Base-by-base conservation (phyloP, 1,284 basidiomycete genomes). In the Athelia sp. region DNA sequence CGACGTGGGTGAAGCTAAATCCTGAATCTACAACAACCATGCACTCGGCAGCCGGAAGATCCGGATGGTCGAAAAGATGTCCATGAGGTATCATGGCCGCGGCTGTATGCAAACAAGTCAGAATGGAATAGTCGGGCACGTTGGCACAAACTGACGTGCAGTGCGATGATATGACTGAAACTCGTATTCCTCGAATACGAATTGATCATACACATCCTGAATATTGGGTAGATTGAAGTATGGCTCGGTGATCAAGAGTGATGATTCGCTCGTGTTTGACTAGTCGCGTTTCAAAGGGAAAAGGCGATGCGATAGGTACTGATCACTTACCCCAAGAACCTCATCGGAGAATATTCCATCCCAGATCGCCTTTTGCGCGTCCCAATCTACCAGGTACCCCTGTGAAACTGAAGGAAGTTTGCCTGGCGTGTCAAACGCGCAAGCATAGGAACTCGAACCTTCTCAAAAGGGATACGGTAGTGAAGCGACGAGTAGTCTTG, bases 181-280 rank as follows among this genome's bases (percentile, higher is more conserved):
- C 59, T 95, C 94, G 71, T 95, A 98, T 66, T 97, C 93, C 62
- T 98, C 95, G 60, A 97, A 97, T 0, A 96, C 74, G 62, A 98
- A 88, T 68, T 97, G 88, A 65, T 98, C 95, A 56, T 94, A 93
- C 35, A 90, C 81, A 38, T 92, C 87, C 68, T 94, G 89, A 17
- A 96, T 81, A 62, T 92, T 93, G 17, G 91, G 90, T 10, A 96
- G 73, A 65, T 96, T 93, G 76, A 95, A 90, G 63, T 93, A 93
- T 2, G 94, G 91, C 68, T 98, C 95, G 2, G 95, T 97, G 46
- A 98, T 79, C 45, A 98, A 71, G 34, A 96, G 71, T 2, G 85
- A 84, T 0, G 84, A 81, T 45, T 82, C 77, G 1, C 79, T 70
- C 0, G 90, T 83, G 58, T 91, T 79, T 50, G 91, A 70, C 90